These are phyloP conservation scores for Backusella psychrophila DNA, from an alignment of 192 early-diverging fungal genomes.

Conservation along the genomic window DNA sequence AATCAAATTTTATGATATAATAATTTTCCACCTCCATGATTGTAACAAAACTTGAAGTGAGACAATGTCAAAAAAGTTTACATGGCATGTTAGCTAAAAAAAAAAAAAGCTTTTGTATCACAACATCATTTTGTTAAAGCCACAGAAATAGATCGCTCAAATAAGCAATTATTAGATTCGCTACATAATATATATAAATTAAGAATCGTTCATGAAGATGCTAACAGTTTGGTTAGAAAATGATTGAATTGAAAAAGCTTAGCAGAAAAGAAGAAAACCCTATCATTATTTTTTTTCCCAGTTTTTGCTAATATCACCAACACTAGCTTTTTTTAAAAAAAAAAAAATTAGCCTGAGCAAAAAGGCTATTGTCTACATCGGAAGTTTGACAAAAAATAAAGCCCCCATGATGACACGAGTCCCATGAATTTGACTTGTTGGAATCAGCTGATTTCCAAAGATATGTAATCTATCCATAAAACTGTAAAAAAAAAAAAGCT, in stretches of 20 bases:
- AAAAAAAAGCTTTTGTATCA: background rate
- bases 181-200: background rate
- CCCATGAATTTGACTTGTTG: background rate
- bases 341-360: background rate
- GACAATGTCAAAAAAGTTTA: background rate
- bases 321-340: background rate
- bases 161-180: background rate
- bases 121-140: background rate
- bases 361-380: background rate
- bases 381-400: background rate
- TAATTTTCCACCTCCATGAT: background rate
- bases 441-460: background rate
- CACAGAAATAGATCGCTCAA: background rate
- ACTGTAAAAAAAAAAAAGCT: background rate
- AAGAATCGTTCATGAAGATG: background rate
- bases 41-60: background rate
- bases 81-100: background rate
- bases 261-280: no score
- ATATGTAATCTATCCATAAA: background rate
- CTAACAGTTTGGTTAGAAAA: no score
- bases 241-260: no score
- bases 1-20: background rate
- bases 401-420: background rate
- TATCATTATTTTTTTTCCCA: no score
- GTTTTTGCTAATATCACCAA: background rate